phyloP scores from a whole-genome alignment of 1,284 basidiomycete genomes.

The Tylopilus sp. region DNA sequence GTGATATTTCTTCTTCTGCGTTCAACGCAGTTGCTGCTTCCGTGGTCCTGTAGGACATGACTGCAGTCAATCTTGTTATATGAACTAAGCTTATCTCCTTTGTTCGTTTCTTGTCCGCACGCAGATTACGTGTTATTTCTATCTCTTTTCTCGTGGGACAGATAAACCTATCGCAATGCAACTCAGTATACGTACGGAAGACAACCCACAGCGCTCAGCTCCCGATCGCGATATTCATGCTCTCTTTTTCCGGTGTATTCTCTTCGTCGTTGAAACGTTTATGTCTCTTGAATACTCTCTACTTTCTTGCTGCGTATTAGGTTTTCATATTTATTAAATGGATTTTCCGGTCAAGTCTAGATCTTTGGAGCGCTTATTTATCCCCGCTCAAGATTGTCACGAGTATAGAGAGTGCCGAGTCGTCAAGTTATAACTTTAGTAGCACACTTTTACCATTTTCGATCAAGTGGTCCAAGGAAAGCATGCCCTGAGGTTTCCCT shows the following conservation, averaged over 20 bases:
- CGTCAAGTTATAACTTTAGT: neutral
- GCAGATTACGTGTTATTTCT: neutral
- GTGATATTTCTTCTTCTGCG: conserved; percentile 14
- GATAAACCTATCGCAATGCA: conserved; percentile 3
- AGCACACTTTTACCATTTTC: conserved; percentile 6
- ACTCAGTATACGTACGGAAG: conserved; percentile 5
- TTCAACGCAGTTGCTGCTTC: neutral
- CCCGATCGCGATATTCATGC: conserved; percentile 11
- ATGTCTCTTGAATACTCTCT: conserved; percentile 7
- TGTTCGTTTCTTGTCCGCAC: neutral
- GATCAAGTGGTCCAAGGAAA: neutral
- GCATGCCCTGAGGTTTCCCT: neutral
- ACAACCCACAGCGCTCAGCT: conserved; percentile 1
- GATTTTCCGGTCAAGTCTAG: conserved; percentile 13
- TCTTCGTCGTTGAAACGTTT: conserved; percentile 10
- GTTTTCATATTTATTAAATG: conserved; percentile 1
- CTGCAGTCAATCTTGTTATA: conserved; percentile 3
- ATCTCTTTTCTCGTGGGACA: conserved; percentile 2
- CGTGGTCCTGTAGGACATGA: conserved; percentile 1
- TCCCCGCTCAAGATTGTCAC: neutral
- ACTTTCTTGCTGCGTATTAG: neutral
- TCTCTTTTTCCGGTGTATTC: conserved; percentile 14
- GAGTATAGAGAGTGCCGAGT: no score
- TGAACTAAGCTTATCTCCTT: conserved; percentile 2
- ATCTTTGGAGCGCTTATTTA: conserved; percentile 4